A percentile compares a stretch with the other conserved stretches of the same genome.
Evolutionary conservation across 2,329 filamentous ascomycete genomes (phyloP).

Genomic region (Akanthomyces lecanii): DNA sequence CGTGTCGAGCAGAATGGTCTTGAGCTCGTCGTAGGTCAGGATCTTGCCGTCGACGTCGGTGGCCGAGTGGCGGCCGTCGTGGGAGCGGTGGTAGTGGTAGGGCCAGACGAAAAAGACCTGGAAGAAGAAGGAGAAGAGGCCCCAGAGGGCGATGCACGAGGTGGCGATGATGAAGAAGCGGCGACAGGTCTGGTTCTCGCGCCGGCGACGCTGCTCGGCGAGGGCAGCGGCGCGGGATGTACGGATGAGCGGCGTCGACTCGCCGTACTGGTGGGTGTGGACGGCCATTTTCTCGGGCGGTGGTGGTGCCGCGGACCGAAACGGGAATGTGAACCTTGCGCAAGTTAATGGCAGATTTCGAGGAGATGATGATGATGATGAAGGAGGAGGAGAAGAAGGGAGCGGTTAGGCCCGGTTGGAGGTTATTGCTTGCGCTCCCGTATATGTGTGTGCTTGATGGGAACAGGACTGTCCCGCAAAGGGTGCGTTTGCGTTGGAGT

Average conservation of each 20-base stretch:
- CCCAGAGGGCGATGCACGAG: conserved; percentile 49
- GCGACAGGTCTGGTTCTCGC: conserved; percentile 56
- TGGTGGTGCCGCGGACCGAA: conserved; percentile 2
- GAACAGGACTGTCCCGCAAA: background rate
- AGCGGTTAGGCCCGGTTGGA: background rate
- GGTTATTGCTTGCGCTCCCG: background rate
- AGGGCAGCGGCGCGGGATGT: conserved; percentile 52
- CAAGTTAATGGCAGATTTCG: conserved; percentile 14
- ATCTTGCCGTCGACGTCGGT: conserved; percentile 26
- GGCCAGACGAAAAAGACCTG: conserved; percentile 42
- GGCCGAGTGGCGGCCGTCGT: conserved; percentile 27
- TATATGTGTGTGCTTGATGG: conserved; percentile 2
- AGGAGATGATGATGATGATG: background rate
- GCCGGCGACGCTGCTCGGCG: conserved; percentile 43
- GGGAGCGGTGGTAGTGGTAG: conserved; percentile 31
- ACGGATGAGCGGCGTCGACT: conserved; percentile 64
- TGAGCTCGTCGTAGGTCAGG: conserved; percentile 46
- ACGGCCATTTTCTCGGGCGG: conserved; percentile 26
- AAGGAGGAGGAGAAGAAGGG: background rate
- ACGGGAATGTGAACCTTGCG: conserved; percentile 4
- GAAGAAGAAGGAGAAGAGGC: conserved; percentile 47
- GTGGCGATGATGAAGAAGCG: conserved; percentile 63
- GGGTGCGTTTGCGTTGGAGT: background rate
- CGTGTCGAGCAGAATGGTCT: conserved; percentile 53
- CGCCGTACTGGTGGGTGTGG: conserved; percentile 28